These are phyloP conservation scores for Ensete ventricosum DNA, from an alignment of 176 grass and related monocot genomes.

Conservation along the genomic window DNA sequence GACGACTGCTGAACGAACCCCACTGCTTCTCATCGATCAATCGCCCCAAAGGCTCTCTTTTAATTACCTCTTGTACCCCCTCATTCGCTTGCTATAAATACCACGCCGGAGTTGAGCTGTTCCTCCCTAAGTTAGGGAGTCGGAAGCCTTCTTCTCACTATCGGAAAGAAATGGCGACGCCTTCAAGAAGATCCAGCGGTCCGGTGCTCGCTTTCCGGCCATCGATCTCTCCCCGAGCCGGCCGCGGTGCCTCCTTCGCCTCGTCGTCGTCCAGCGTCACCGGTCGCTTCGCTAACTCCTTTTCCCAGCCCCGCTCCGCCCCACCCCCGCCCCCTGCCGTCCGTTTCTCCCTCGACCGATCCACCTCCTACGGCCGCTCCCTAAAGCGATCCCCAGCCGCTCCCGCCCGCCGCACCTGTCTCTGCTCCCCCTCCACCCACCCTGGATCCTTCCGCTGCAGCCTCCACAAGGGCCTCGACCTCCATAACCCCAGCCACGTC, in stretches of 20 bases:
- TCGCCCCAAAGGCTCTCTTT: too few species aligned
- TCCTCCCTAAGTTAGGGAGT: not conserved
- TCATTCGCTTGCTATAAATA: not conserved
- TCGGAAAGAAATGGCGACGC: not conserved
- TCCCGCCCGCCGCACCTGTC: constrained; percentile 14
- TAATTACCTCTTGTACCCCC: not conserved
- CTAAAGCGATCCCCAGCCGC: not conserved
- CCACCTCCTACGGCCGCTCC: not conserved
- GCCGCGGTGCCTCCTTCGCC: not conserved
- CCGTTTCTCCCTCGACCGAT: not conserved
- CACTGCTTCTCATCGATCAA: not conserved
- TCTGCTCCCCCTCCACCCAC: constrained; percentile 61
- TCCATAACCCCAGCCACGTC: not conserved
- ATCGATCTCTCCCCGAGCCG: not conserved
- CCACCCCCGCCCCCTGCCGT: not conserved
- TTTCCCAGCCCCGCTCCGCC: not conserved
- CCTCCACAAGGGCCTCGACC: constrained; percentile 23
- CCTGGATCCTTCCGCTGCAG: constrained; percentile 67
- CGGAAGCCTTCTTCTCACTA: not conserved
- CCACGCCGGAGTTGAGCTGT: not conserved
- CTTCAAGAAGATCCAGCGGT: not conserved
- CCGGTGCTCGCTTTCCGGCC: not conserved
- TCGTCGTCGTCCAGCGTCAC: constrained; percentile 6
- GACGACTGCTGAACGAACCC: too few species aligned
- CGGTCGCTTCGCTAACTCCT: not conserved